Conservation (phyloP, 2,329 filamentous ascomycete species). For the Cladophialophora psammophila region DNA sequence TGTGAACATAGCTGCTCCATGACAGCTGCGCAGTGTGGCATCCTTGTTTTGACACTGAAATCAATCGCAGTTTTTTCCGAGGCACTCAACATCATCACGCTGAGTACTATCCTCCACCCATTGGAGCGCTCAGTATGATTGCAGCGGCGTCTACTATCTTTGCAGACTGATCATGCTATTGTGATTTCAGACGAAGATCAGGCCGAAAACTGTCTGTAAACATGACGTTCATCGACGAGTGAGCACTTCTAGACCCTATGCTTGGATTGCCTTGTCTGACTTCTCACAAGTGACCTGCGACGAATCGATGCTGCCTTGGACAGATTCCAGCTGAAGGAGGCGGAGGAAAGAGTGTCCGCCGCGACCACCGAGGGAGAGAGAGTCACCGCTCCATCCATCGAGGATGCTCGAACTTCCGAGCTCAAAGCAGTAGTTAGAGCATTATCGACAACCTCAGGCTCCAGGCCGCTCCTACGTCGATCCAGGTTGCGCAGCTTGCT, state of each 20-base stretch:
- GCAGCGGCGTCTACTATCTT: neutral
- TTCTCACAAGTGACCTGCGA: constrained; percentile 59
- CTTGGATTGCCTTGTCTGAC: constrained; percentile 13
- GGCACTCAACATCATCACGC: neutral
- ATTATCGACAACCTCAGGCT: constrained; percentile 73
- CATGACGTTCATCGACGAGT: constrained; percentile 38
- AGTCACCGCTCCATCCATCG: constrained; percentile 27
- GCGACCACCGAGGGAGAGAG: constrained; percentile 20
- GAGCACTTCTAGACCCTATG: neutral
- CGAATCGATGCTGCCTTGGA: constrained; percentile 66
- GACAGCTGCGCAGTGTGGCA: neutral
- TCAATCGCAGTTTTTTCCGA: neutral
- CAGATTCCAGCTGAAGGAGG: constrained; percentile 59
- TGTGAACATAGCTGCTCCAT: neutral
- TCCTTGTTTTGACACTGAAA: neutral
- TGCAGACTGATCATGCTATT: neutral
- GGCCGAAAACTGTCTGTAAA: neutral
- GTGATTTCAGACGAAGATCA: neutral
- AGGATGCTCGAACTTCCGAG: constrained; percentile 45
- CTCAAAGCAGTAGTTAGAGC: constrained; percentile 73
- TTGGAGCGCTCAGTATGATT: neutral
- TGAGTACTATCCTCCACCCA: neutral
- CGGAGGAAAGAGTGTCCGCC: constrained; percentile 28
- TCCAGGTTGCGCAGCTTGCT: constrained; percentile 69
- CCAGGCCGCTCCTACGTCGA: constrained; percentile 67